These are phyloP conservation scores for Ascoidea tarda DNA, from an alignment of 805 yeast species.

Conservation along the genomic window DNA sequence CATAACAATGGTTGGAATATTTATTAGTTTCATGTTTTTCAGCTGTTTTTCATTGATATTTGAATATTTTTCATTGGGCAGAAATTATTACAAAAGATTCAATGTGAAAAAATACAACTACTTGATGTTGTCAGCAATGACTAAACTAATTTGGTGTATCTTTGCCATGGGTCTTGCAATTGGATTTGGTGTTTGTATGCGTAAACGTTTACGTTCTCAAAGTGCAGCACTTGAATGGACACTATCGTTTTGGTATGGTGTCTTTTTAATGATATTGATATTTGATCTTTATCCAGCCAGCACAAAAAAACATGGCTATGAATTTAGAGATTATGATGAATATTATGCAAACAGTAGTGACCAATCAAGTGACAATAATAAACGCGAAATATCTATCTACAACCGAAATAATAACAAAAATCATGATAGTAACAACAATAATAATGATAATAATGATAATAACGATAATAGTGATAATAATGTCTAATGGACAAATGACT, in stretches of 20 bases:
- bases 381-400: background rate
- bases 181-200: conserved; percentile 39
- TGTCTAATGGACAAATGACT: too few relatives aligned
- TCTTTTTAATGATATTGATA: conserved; percentile 46
- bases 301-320: too few relatives aligned
- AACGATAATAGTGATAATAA: too few relatives aligned
- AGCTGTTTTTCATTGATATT: conserved; percentile 28
- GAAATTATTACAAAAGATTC: conserved; percentile 18
- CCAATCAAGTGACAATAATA: too few relatives aligned
- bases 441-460: too few relatives aligned
- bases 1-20: conserved; percentile 55
- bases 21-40: conserved; percentile 52
- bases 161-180: conserved; percentile 56
- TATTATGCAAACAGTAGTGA: too few relatives aligned
- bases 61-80: conserved; percentile 33
- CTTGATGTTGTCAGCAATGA: conserved; percentile 18
- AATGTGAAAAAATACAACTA: conserved; percentile 6
- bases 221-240: conserved; percentile 77
- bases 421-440: too few relatives aligned
- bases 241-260: conserved; percentile 73
- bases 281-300: conserved; percentile 42
- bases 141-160: conserved; percentile 53
- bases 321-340: too few relatives aligned
- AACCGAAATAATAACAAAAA: background rate
- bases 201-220: conserved; percentile 18